These are phyloP conservation scores for Clathrus columnatus DNA, from an alignment of 768 basidiomycete species.

Conservation along the genomic window DNA sequence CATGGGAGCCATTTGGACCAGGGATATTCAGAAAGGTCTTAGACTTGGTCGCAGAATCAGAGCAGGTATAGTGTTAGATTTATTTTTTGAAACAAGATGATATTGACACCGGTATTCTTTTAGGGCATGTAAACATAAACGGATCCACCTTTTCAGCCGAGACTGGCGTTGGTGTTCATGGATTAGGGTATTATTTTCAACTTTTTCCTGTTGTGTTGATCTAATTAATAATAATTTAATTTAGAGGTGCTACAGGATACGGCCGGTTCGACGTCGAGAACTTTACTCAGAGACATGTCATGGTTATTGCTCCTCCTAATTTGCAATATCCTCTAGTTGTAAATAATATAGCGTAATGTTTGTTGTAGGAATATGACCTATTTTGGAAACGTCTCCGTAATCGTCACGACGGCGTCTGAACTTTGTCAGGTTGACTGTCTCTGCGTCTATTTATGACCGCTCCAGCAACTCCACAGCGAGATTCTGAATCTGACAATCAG, in stretches of 20 bases:
- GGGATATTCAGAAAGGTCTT: conserved; percentile 29
- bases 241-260: conserved; percentile 33
- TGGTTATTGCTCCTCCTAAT: conserved; percentile 32
- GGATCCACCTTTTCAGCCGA: conserved; percentile 43
- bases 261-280: conserved; percentile 45
- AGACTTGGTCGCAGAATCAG: conserved; percentile 40
- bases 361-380: no score
- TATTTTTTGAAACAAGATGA: not conserved
- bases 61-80: conserved; percentile 28
- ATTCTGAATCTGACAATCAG: no score
- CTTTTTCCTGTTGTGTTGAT: not conserved
- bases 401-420: no score
- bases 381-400: no score
- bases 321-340: conserved; percentile 1
- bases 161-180: conserved; percentile 26
- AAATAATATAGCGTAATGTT: no score
- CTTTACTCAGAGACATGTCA: conserved; percentile 38
- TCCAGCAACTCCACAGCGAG: no score
- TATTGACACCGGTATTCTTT: not conserved
- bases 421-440: no score
- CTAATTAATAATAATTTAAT: not conserved
- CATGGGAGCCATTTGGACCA: conserved; percentile 43
- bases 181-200: conserved; percentile 33
- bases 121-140: conserved; percentile 50
- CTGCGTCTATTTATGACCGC: no score